phyloP scores from a whole-genome alignment of 345 rosid species.

The Balakata baccata region DNA sequence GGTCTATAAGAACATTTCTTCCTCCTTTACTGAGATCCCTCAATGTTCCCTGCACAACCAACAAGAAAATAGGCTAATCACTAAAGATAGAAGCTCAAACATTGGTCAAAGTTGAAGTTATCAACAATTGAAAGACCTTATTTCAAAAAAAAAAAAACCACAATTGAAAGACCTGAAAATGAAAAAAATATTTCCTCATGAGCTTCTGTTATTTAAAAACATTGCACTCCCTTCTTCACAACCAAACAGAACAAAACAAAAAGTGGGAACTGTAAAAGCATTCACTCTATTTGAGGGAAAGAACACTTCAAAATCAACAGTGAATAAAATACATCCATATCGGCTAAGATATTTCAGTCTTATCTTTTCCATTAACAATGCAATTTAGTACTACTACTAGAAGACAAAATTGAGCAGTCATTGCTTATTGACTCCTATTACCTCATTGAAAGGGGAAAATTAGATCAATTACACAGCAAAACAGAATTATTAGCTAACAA shows the following conservation, averaged over 20 bases:
- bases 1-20: slow-evolving; percentile 46
- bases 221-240: background rate
- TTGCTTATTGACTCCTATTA: background rate
- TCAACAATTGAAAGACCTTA: background rate
- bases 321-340: background rate
- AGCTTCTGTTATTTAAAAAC: background rate
- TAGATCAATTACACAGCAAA: background rate
- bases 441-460: background rate
- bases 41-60: slow-evolving; percentile 54
- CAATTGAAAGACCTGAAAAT: background rate
- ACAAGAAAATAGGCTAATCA: slow-evolving; percentile 12
- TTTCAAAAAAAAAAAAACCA: too few species aligned
- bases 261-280: background rate
- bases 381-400: background rate
- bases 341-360: background rate
- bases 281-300: too few species aligned
- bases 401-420: background rate
- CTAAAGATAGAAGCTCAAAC: background rate
- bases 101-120: background rate
- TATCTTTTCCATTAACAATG: background rate
- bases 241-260: background rate
- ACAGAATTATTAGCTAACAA: background rate
- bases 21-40: slow-evolving; percentile 71
- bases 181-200: too few species aligned
- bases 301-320: background rate